phyloP scores from a whole-genome alignment of 2,329 filamentous ascomycete species.

The Alternaria consortialis region DNA sequence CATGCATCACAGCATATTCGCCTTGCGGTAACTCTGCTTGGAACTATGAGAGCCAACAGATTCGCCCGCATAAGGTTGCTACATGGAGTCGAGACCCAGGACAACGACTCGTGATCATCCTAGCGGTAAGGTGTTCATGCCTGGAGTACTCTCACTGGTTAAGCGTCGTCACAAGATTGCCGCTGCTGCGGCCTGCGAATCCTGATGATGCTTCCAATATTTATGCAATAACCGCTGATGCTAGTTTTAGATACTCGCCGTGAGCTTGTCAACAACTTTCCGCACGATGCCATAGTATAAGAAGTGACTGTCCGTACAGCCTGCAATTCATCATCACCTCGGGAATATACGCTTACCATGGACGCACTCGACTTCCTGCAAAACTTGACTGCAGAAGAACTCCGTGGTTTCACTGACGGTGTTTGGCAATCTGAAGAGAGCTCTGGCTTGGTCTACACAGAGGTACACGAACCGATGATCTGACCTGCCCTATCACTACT shows the following conservation, averaged over 20 bases:
- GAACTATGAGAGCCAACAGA: background rate
- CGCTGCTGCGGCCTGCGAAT: background rate
- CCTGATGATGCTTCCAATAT: background rate
- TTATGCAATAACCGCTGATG: background rate
- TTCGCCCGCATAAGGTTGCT: background rate
- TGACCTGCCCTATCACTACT: background rate
- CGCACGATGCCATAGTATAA: background rate
- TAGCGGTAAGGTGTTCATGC: background rate
- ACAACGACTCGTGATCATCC: background rate
- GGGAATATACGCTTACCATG: background rate
- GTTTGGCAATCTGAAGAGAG: background rate
- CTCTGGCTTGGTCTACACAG: background rate
- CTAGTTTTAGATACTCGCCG: background rate
- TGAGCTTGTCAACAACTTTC: background rate
- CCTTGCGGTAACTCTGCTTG: background rate
- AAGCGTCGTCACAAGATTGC: background rate
- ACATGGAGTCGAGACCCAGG: background rate
- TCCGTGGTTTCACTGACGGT: background rate
- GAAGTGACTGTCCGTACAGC: background rate
- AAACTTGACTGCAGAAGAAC: background rate
- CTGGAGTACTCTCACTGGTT: background rate
- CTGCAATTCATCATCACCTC: background rate
- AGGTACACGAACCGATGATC: background rate
- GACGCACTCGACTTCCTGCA: background rate
- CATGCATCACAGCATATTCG: background rate